These are phyloP conservation scores for Saccharomyces mikatae DNA, from an alignment of 805 yeast genomes.

Conservation along the genomic window DNA sequence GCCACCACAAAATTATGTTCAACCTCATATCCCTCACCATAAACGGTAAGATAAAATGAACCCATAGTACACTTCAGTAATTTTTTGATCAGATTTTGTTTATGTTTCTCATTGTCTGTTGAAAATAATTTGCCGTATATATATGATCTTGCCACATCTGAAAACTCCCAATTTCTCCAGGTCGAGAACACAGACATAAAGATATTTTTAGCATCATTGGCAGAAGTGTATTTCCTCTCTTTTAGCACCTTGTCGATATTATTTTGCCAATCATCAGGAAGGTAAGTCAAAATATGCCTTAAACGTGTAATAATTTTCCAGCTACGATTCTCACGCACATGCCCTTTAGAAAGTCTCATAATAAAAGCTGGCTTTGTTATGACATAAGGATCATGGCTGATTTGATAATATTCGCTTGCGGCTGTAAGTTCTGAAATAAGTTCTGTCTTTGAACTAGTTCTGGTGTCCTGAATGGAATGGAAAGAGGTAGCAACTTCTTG, in stretches of 20 bases:
- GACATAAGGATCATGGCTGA: constrained; percentile 81
- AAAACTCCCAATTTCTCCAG: constrained; percentile 93
- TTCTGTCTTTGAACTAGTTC: constrained; percentile 23
- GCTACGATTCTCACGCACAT: constrained; percentile 70
- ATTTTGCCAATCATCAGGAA: constrained; percentile 47
- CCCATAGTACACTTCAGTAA: constrained; percentile 13
- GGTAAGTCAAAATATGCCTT: constrained; percentile 56
- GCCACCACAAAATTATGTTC: constrained; percentile 22
- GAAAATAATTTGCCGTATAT: constrained; percentile 46
- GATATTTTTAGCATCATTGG: constrained; percentile 43
- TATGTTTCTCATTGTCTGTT: constrained; percentile 9
- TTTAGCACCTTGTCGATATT: constrained; percentile 19
- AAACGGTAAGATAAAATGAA: constrained; percentile 21
- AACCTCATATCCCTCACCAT: constrained; percentile 17
- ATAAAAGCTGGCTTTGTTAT: constrained; percentile 83
- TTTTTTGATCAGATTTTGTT: constrained; percentile 7
- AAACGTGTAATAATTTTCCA: constrained; percentile 82
- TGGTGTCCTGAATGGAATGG: constrained; percentile 4
- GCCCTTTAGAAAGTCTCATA: constrained; percentile 60
- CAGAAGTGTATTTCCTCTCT: constrained; percentile 35
- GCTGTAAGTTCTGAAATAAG: constrained; percentile 37
- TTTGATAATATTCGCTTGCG: constrained; percentile 43
- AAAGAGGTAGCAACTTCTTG: constrained; percentile 5
- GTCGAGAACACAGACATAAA: constrained; percentile 53
- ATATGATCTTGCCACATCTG: constrained; percentile 48